Conservation (phyloP, 306 rosid species). For the Cicer yamashitae region DNA sequence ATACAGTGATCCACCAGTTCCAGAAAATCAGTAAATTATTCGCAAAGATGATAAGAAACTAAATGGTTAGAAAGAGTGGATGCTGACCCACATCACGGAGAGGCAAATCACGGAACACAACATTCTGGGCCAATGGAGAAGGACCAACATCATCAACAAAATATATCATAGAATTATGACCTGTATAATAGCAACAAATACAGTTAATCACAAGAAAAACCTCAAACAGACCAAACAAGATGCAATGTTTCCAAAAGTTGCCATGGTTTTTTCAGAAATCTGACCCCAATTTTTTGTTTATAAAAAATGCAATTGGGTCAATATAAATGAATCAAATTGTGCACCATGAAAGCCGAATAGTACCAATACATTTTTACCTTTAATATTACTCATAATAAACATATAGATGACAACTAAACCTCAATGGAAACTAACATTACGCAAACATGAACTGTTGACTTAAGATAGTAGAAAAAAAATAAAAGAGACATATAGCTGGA, state of each 20-base stretch:
- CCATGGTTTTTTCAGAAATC: conserved; percentile 8
- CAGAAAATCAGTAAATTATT: conserved; percentile 51
- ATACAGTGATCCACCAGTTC: conserved; percentile 49
- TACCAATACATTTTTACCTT: not conserved
- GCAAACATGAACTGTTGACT: conserved; percentile 27
- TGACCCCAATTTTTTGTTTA: conserved; percentile 7
- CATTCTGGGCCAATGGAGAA: conserved; percentile 93
- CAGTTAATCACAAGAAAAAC: conserved; percentile 30
- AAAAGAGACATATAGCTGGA: conserved; percentile 31
- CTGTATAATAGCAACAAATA: conserved; percentile 60
- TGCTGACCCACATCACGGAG: conserved; percentile 99
- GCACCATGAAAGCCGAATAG: not conserved
- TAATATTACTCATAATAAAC: conserved; percentile 24
- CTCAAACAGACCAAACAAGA: conserved; percentile 27
- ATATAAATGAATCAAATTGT: conserved; percentile 17
- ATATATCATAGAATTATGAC: conserved; percentile 93
- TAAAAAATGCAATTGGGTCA: not conserved
- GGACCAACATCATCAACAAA: conserved; percentile 93
- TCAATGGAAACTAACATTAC: conserved; percentile 4
- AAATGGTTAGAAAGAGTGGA: conserved; percentile 64
- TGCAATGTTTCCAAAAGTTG: conserved; percentile 25
- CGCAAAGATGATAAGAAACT: conserved; percentile 34
- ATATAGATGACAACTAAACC: conserved; percentile 35
- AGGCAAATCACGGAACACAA: conserved; percentile 90
- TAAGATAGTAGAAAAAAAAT: conserved; percentile 19